Conservation (phyloP, 192 early-diverging fungal genomes). For the Linnemannia schmuckeri region DNA sequence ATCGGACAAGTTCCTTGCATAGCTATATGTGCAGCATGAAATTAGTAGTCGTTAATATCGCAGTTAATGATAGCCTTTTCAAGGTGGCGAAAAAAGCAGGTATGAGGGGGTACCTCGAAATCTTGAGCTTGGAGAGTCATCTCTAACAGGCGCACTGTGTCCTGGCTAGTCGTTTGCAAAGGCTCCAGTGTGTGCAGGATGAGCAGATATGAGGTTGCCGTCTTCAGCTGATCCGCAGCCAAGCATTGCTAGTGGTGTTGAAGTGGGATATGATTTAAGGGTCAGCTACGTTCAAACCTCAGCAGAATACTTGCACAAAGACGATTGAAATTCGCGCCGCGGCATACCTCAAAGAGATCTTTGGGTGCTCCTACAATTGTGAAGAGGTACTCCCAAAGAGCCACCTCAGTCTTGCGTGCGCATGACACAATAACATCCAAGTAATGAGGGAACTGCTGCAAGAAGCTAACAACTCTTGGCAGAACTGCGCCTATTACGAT, state of each 20-base stretch:
- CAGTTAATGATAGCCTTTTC: too few species aligned
- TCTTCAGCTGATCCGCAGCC: conserved; percentile 73
- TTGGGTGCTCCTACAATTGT: conserved; percentile 86
- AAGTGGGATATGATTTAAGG: neutral
- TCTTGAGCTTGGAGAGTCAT: conserved; percentile 81
- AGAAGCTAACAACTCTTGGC: conserved; percentile 77
- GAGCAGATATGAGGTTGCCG: conserved; percentile 93
- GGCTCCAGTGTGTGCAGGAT: conserved; percentile 94
- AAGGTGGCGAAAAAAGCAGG: neutral
- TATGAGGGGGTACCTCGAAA: conserved; percentile 72
- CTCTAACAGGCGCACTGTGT: conserved; percentile 78
- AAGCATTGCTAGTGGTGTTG: conserved; percentile 72
- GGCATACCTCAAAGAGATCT: conserved; percentile 82
- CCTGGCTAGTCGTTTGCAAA: conserved; percentile 49
- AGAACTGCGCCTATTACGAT: conserved; percentile 66
- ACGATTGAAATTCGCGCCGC: neutral
- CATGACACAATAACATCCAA: conserved; percentile 94
- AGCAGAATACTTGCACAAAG: neutral
- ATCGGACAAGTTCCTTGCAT: conserved; percentile 83
- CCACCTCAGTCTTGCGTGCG: conserved; percentile 96
- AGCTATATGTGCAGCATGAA: conserved; percentile 55
- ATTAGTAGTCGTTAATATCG: neutral
- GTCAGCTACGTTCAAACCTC: neutral
- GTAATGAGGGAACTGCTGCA: conserved; percentile 84
- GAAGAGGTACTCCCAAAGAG: conserved; percentile 93